phyloP scores from a whole-genome alignment of 1,284 basidiomycete species.

The Cryptococcus depauperatus region DNA sequence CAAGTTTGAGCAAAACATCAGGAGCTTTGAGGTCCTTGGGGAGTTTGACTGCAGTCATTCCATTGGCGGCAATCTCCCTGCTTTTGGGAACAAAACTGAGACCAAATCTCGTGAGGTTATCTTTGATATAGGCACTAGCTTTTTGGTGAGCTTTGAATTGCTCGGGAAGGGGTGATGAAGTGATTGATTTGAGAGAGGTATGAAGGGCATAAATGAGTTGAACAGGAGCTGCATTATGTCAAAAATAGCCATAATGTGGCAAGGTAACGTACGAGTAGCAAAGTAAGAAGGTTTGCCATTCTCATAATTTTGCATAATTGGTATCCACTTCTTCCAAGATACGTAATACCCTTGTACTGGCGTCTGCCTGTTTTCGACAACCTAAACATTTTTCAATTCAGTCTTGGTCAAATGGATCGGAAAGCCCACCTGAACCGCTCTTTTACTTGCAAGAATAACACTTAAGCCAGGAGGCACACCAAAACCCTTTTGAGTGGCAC shows the following conservation, averaged over 20 bases:
- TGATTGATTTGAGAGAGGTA: slow-evolving; percentile 68
- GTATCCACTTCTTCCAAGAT: slow-evolving; percentile 88
- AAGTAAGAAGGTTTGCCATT: slow-evolving; percentile 60
- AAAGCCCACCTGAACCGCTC: slow-evolving; percentile 58
- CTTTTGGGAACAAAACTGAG: slow-evolving; percentile 61
- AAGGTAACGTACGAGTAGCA: slow-evolving; percentile 58
- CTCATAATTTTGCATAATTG: slow-evolving; percentile 81
- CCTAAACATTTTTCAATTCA: slow-evolving; percentile 43
- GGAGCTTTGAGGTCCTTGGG: slow-evolving; percentile 65
- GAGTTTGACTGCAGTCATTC: slow-evolving; percentile 79
- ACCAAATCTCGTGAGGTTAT: slow-evolving; percentile 61
- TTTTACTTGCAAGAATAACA: slow-evolving; percentile 71
- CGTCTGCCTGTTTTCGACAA: slow-evolving; percentile 60
- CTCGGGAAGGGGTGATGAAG: slow-evolving; percentile 58
- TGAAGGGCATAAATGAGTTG: slow-evolving; percentile 90
- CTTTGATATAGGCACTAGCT: slow-evolving; percentile 66
- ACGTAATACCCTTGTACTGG: slow-evolving; percentile 78
- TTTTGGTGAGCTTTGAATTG: slow-evolving; percentile 71
- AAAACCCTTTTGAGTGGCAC: slow-evolving; percentile 91
- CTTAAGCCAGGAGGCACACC: slow-evolving; percentile 91
- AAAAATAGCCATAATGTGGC: background rate
- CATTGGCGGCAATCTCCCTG: slow-evolving; percentile 67
- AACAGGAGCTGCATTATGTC: slow-evolving; percentile 52
- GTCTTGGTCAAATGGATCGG: background rate
- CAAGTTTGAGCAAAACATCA: slow-evolving; percentile 60